Conservation (phyloP, 78 protist genomes). For the Corallochytrium limacisporum region DNA sequence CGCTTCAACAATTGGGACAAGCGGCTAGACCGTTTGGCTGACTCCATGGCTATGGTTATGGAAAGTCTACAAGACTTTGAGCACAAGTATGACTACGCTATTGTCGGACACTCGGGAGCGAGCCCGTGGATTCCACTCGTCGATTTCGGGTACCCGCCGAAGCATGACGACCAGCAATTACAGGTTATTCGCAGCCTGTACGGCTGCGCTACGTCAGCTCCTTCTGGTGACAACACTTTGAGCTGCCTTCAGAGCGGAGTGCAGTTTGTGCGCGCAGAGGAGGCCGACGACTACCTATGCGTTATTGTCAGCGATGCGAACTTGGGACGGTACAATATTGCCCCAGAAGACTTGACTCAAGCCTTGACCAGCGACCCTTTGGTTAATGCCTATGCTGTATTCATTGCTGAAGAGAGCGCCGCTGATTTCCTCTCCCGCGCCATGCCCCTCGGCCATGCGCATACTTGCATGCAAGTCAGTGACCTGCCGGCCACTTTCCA, state of each 20-base stretch:
- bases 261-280: too few species aligned
- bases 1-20: conserved; percentile 41
- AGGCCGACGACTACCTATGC: conserved; percentile 36
- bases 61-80: conserved; percentile 34
- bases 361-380: conserved; percentile 1
- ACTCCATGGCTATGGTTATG: conserved; percentile 29
- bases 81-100: conserved; percentile 28
- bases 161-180: background rate
- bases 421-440: background rate
- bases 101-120: conserved; percentile 64
- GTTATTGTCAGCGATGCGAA: conserved; percentile 59
- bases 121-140: conserved; percentile 24
- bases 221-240: conserved; percentile 41
- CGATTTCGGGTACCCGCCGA: conserved; percentile 29
- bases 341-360: background rate
- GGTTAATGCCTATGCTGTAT: conserved; percentile 39
- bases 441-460: background rate
- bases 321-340: conserved; percentile 38
- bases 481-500: background rate
- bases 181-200: conserved; percentile 1
- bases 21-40: conserved; percentile 37
- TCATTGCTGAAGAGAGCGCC: conserved; percentile 33
- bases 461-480: background rate
- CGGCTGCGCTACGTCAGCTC: conserved; percentile 41
- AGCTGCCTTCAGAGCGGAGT: too few species aligned